phyloP scores from a whole-genome alignment of 2,329 filamentous ascomycete species.

The Colletotrichum kahawae region DNA sequence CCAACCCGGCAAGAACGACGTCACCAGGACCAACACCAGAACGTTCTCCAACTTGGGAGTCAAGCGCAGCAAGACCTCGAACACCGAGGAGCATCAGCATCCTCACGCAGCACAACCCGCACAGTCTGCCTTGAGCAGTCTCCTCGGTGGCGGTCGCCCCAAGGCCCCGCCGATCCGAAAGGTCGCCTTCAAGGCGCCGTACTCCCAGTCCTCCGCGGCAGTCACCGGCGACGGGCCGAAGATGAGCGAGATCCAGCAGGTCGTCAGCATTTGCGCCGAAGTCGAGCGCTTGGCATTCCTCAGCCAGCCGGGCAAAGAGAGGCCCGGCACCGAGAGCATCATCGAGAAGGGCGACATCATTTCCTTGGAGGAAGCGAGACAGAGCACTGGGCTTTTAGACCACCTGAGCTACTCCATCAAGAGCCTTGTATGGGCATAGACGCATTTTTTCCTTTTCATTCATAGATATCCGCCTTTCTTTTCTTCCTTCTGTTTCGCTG shows the following conservation, averaged over 20 bases:
- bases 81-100: background rate
- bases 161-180: conserved; percentile 39
- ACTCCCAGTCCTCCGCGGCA: conserved; percentile 57
- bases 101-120: background rate
- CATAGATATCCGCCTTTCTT: background rate
- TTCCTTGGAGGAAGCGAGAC: conserved; percentile 82
- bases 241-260: conserved; percentile 60
- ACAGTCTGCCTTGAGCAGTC: conserved; percentile 41
- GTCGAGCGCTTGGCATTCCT: conserved; percentile 72
- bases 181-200: conserved; percentile 62
- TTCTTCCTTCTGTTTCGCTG: background rate
- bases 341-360: conserved; percentile 75
- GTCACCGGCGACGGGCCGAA: conserved; percentile 54
- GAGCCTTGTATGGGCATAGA: conserved; percentile 83
- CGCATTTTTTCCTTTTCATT: background rate
- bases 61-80: conserved; percentile 10
- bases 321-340: conserved; percentile 45
- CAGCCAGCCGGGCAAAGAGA: conserved; percentile 45
- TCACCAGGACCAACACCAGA: conserved; percentile 83
- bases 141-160: conserved; percentile 43
- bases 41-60: conserved; percentile 66
- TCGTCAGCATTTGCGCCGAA: conserved; percentile 73
- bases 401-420: conserved; percentile 89
- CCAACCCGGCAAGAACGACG: conserved; percentile 70
- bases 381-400: conserved; percentile 84